Evolutionary conservation across 1,284 basidiomycete genomes (phyloP).

Genomic region (Papiliotrema laurentii): DNA sequence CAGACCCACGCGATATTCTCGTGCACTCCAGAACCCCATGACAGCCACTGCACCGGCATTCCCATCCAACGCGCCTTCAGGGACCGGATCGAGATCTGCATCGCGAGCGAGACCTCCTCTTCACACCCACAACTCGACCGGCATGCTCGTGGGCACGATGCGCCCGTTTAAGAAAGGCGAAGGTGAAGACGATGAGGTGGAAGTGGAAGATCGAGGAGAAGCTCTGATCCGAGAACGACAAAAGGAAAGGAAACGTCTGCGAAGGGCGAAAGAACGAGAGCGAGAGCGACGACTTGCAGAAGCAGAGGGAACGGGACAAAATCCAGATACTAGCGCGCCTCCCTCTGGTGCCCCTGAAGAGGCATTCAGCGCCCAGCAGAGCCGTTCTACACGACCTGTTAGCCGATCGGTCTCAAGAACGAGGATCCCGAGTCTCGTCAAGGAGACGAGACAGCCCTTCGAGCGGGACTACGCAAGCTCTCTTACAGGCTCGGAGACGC

Average conservation of each 20-base stretch:
- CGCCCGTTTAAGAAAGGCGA: background rate
- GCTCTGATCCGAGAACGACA: conserved; percentile 54
- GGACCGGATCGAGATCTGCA: conserved; percentile 4
- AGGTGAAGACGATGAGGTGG: conserved; percentile 49
- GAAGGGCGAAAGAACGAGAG: conserved; percentile 32
- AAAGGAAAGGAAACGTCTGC: conserved; percentile 50
- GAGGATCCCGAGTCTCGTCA: conserved; percentile 13
- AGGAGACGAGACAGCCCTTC: conserved; percentile 6
- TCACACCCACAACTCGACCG: conserved; percentile 3
- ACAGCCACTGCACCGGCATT: too few relatives aligned
- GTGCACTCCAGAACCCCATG: too few relatives aligned
- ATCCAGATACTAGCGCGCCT: conserved; percentile 10
- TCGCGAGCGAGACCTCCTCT: conserved; percentile 7
- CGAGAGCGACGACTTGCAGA: conserved; percentile 18
- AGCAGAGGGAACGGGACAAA: conserved; percentile 9
- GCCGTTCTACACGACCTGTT: conserved; percentile 6
- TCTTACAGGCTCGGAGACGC: conserved; percentile 21
- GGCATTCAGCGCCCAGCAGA: conserved; percentile 17
- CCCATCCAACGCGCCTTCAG: conserved; percentile 3
- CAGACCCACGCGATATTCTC: too few relatives aligned
- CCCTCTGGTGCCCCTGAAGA: conserved; percentile 14
- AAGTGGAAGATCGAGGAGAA: conserved; percentile 53
- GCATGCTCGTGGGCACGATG: background rate
- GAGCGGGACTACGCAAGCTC: conserved; percentile 25
- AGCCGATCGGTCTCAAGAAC: conserved; percentile 20